phyloP scores from a whole-genome alignment of 768 basidiomycete genomes.

The Boletus fagicola region DNA sequence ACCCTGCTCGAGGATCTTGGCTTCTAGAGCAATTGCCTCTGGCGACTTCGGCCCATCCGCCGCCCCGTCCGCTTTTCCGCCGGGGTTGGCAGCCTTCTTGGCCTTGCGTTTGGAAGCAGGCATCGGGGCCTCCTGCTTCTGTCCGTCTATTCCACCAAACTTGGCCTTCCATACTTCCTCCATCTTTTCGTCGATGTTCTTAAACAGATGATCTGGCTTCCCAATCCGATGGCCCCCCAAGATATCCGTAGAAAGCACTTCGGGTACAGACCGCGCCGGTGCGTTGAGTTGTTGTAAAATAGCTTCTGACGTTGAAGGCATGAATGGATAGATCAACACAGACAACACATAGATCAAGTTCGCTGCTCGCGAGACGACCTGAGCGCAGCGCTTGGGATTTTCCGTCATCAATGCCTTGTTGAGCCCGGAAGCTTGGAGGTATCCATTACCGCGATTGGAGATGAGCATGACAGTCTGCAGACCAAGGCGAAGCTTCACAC shows the following conservation, averaged over 20 bases:
- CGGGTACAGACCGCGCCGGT: slow-evolving; percentile 77
- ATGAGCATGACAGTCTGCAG: slow-evolving; percentile 88
- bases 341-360: slow-evolving; percentile 93
- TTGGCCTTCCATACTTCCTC: slow-evolving; percentile 75
- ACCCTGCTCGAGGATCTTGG: slow-evolving; percentile 74
- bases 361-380: slow-evolving; percentile 84
- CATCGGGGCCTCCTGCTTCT: slow-evolving; percentile 43
- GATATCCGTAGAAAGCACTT: slow-evolving; percentile 73
- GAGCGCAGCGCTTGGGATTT: slow-evolving; percentile 82
- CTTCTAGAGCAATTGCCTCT: slow-evolving; percentile 71
- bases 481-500: slow-evolving; percentile 84
- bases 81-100: slow-evolving; percentile 51
- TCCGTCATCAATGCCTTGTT: slow-evolving; percentile 85
- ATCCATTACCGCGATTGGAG: slow-evolving; percentile 86
- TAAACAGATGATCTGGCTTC: slow-evolving; percentile 87
- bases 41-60: slow-evolving; percentile 61
- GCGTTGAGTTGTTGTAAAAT: slow-evolving; percentile 89
- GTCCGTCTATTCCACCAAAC: slow-evolving; percentile 66
- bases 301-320: slow-evolving; percentile 83
- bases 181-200: slow-evolving; percentile 89
- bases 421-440: slow-evolving; percentile 90
- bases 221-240: slow-evolving; percentile 84
- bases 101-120: slow-evolving; percentile 50
- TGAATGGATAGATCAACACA: slow-evolving; percentile 88
- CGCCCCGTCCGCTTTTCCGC: slow-evolving; percentile 44